Base-by-base conservation (phyloP, 306 rosid genomes). In the Fagus sylvatica region DNA sequence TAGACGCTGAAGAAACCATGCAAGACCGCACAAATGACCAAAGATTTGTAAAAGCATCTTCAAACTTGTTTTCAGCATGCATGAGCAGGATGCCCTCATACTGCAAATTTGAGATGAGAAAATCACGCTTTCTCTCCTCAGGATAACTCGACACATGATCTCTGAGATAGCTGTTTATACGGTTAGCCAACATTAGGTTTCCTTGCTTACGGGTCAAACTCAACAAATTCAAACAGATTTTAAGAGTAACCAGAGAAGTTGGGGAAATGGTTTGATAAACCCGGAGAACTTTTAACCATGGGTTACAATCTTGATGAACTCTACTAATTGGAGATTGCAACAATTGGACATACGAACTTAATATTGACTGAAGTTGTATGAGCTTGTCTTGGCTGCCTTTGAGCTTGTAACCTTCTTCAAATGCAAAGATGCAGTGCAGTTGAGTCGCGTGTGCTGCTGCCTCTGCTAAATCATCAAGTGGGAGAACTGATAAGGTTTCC, bases 401-500 rank as follows among this genome's bases (percentile, higher is more conserved):
- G 79, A 85, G 90, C 89, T 83, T 89, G 86, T 59, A 85, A 85
- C 91, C 87, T 62, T 92, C 97, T 83, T 94, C 97, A 70, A 88
- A 83, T 41, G 87, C 85, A 85, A 72, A 85, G 83, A 94, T 91
- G 85, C 98, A 88, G 81, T 92, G 97, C 82, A 90, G 78, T 79
- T 94, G 98, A 78, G 88, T 88, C 57, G 98, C 86, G 46, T 82
- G 81, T 70, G 91, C 90, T 68, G 96, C 82, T 53, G 96, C 98
- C 84, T 92, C 98, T 77, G 86, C 91, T 84, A 94, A 81, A 75
- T 96, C 98, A 55, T 94, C 98, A 69, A 94, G 90, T 36, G 98
- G 97, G 76, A 94, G 77, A 85, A 89, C 81, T 73, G 97, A 81
- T 72, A 91, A 80, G 17, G 84, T 79, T 87, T 91, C 98, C 83